Evolutionary conservation across 768 basidiomycete genomes (phyloP), one percentile per base, ranked within the genome.

Genomic region (Leccinellum albellum): DNA sequence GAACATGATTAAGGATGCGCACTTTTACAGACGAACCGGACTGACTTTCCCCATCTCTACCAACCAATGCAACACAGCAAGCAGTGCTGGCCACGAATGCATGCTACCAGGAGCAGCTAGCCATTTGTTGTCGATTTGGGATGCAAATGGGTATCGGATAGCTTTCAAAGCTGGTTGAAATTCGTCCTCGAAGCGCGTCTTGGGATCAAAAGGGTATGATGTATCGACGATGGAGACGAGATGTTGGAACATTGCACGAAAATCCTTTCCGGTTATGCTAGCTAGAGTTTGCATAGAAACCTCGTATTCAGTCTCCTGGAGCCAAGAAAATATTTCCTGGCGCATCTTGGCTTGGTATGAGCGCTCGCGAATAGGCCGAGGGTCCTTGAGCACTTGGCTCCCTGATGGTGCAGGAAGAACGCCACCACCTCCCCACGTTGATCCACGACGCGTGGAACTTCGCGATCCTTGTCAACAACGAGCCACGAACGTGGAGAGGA

Each of bases 61-160:
- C 14, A 99, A 75, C 97, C 97, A 99, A 72, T 95, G 89, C 32
- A 98, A 69, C 66, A 91, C 89, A 21, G 90, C 96, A 15, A 98
- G 77, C 24, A 97, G 73, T 21, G 84, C 78, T 0, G 93, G 91
- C 97, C 96, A 98, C n/a, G 88, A 86, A 73, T 92, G 89, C 77
- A 89, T 88, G 53, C 87, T 88, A 0, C 91, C 95, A 0, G 94
- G 90, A 2, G 94, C 88, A 8, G 87, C 87, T 5, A 98, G 73
- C 81, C 91, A 92, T 61, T 91, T 94, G 51, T 86, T 85, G 62
- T 93, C 91, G 17, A 98, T 81, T 56, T 83, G 80, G 51, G 86
- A 80, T 4, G 85, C 79, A 57, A 86, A 90, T 0, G 97, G 96
- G 73, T 98, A 99, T 60, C 82, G 79, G 35, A 92, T 71, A 6